Percentiles rank a stretch among this genome's conserved stretches.
Evolutionary conservation across 208 protist genomes (phyloP).

Genomic region (Angomonas deanei): DNA sequence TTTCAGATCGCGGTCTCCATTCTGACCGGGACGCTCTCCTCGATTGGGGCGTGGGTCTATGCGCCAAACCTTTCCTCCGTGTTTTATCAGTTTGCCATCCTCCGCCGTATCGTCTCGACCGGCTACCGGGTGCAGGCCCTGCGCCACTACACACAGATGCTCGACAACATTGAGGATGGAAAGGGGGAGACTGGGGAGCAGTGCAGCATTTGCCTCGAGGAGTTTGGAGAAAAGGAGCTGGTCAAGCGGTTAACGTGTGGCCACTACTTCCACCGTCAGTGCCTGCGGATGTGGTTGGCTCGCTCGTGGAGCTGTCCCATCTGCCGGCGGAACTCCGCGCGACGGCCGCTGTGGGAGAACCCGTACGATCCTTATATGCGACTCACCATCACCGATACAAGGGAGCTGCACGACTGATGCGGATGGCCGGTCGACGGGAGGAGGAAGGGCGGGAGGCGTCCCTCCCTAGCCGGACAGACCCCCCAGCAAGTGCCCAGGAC

Average conservation of each 20-base stretch:
- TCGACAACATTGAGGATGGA: slow-evolving; percentile 45
- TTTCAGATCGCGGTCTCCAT: not conserved
- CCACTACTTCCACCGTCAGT: slow-evolving; percentile 75
- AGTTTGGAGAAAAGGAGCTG: slow-evolving; percentile 21
- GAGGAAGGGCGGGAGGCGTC: too few relatives aligned
- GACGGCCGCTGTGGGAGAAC: not conserved
- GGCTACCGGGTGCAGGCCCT: slow-evolving; percentile 17
- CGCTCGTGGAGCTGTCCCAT: slow-evolving; percentile 46
- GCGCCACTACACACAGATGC: slow-evolving; percentile 31
- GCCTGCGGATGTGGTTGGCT: slow-evolving; percentile 74
- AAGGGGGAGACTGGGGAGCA: slow-evolving; percentile 17
- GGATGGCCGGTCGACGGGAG: too few relatives aligned
- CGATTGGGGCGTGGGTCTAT: not conserved
- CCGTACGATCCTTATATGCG: not conserved
- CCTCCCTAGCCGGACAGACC: too few relatives aligned
- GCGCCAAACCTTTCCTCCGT: not conserved
- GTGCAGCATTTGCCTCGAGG: slow-evolving; percentile 77
- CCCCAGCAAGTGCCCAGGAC: too few relatives aligned
- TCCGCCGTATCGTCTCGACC: slow-evolving; percentile 32
- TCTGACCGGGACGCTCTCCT: not conserved
- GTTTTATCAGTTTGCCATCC: slow-evolving; percentile 35
- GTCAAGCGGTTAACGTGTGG: slow-evolving; percentile 73
- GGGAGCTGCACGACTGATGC: too few relatives aligned
- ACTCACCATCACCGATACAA: not conserved
- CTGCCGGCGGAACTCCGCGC: slow-evolving; percentile 44